Evolutionary conservation across 257 asterid species (phyloP).

Genomic region (Oldenlandia corymbosa): DNA sequence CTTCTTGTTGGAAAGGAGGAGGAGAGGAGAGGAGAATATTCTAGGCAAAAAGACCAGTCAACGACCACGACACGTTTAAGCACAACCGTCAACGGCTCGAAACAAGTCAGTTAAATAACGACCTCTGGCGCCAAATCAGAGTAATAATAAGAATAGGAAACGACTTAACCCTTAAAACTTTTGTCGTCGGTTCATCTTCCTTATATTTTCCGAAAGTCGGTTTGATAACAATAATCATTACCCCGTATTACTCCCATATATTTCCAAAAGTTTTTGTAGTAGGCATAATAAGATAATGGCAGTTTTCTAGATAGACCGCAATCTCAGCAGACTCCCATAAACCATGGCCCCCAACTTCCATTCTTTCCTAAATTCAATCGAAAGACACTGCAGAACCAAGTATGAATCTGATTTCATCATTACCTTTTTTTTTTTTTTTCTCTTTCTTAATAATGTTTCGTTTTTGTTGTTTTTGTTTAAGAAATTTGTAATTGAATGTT

Average conservation of each 20-base stretch:
- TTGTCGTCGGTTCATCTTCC: neutral
- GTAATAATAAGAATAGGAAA: too few species aligned
- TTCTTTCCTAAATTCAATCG: constrained; percentile 40
- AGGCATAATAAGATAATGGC: neutral
- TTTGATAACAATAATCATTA: too few species aligned
- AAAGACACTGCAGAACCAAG: constrained; percentile 29
- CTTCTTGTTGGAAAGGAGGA: too few species aligned
- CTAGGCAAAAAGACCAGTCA: too few species aligned
- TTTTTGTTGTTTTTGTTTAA: neutral
- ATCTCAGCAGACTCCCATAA: constrained; percentile 25
- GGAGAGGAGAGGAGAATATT: too few species aligned
- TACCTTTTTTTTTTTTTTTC: neutral
- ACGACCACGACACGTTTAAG: neutral
- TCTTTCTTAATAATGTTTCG: neutral
- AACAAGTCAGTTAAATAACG: constrained; percentile 6
- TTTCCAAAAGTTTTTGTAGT: too few species aligned
- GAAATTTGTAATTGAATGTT: neutral
- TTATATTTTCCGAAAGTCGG: neutral
- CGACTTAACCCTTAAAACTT: too few species aligned
- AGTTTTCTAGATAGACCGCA: constrained; percentile 28
- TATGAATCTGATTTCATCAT: constrained; percentile 17
- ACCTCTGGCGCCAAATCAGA: constrained; percentile 10
- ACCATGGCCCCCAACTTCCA: constrained; percentile 51
- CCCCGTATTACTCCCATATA: too few species aligned
- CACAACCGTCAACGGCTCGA: neutral